Base-by-base conservation (phyloP, 805 yeast genomes). In the Candida bentonensis region DNA sequence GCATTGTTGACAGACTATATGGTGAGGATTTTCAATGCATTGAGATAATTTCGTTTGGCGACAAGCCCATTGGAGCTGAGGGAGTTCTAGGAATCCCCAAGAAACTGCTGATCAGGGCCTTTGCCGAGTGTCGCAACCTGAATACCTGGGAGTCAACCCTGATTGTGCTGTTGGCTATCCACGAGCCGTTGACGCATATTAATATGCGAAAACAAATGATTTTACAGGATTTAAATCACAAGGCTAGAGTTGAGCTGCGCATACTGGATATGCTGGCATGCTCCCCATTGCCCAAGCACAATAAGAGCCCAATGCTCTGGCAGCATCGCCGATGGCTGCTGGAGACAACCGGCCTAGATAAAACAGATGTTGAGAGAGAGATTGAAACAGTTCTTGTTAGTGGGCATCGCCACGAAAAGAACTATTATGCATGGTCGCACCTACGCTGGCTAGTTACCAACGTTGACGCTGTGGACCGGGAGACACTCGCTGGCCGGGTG, bases 391-490 rank as follows among this genome's bases (percentile, higher is more conserved):
- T 72, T 1, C 44, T 59, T 1, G 42, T 41, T 5, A 68, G 78
- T 0, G 64, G 65, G 0, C 53, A 47, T 21, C 47, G 54, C 11
- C 79, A 73, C 50, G 68, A 67, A 7, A 52, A 63, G 39, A 74
- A 72, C 52, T 73, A 73, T 51, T 73, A 72, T 44, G 74, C 76
- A 0, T 64, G 71, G 65, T 52, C 58, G n/a, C 59, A 64, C 46
- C 58, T 69, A 3, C 56, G 69, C 23, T 57, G 62, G 57, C 43
- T 60, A 17, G 41, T 54, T 23, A 40, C 22, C 33, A 40, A 26
- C 21, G 23, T 30, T 17, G 23, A 21, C 15, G 41, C 7, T 4
- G 33, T 42, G 9, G 39, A 22, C 27, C 33, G 25, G 22, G 46
- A n/a, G 22, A 23, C 41, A 55, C 41, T 51, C 44, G 43, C 49